Percentiles rank a stretch among this genome's conserved stretches.
phyloP scores from a whole-genome alignment of 164 flowering plant species.

The Vitis cinerea region DNA sequence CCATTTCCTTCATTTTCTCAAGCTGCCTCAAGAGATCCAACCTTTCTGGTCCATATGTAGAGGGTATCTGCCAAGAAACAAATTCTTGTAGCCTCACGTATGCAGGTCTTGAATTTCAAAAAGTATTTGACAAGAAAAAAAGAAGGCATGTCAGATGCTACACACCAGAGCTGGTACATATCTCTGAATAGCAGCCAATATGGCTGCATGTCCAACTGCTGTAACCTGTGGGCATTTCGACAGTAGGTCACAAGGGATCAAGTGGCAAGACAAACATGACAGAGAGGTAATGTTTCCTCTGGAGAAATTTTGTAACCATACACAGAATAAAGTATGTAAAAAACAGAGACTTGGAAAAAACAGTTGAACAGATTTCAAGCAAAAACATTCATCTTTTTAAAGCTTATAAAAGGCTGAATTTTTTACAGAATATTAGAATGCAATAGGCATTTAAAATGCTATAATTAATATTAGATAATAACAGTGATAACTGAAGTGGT shows the following conservation, averaged over 20 bases:
- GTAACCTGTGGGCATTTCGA: constrained; percentile 62
- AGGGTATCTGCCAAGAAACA: constrained; percentile 62
- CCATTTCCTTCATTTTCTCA: constrained; percentile 85
- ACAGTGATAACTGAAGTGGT: too few relatives aligned
- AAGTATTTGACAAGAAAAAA: not conserved
- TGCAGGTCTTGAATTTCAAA: not conserved
- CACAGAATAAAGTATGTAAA: not conserved
- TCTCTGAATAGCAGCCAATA: constrained; percentile 91
- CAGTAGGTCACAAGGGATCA: not conserved
- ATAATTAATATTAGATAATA: too few relatives aligned
- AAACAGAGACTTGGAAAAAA: not conserved
- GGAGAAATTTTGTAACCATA: not conserved
- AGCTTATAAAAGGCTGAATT: too few relatives aligned
- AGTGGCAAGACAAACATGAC: not conserved
- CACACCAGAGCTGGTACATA: constrained; percentile 75
- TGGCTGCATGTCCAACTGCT: constrained; percentile 98
- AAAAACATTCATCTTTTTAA: not conserved
- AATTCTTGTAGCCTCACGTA: not conserved
- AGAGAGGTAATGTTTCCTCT: not conserved
- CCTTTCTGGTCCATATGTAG: constrained; percentile 87
- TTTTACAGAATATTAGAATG: too few relatives aligned
- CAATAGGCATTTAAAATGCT: too few relatives aligned
- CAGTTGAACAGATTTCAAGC: not conserved
- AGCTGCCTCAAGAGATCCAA: constrained; percentile 92
- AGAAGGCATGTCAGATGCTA: not conserved